Evolutionary conservation across 805 yeast species (phyloP).

Genomic region (Hanseniaspora vineae): DNA sequence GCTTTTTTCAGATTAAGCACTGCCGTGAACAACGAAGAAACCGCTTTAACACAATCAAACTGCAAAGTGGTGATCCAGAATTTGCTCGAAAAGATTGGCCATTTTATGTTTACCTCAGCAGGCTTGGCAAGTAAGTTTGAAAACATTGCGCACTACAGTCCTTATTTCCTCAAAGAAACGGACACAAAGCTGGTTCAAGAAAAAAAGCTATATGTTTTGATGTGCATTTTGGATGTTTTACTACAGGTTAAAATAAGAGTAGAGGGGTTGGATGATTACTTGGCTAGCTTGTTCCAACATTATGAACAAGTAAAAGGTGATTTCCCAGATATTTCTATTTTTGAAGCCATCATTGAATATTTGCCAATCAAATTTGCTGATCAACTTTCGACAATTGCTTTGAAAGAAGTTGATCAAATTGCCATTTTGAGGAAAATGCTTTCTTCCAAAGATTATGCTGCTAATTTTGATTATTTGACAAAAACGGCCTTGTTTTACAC

Average conservation of each 20-base stretch:
- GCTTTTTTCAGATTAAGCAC: constrained; percentile 28
- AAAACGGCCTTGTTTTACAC: not conserved
- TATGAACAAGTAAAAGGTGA: not conserved
- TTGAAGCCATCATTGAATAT: not conserved
- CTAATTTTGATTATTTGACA: not conserved
- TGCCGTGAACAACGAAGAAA: not conserved
- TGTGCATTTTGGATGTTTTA: not conserved
- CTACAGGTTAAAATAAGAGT: not conserved
- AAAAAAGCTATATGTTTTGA: not conserved
- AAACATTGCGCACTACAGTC: not conserved
- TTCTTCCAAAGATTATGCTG: not conserved
- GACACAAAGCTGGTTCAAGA: not conserved
- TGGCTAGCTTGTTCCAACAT: not conserved
- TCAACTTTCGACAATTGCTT: not conserved
- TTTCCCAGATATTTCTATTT: not conserved
- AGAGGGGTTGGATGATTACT: not conserved
- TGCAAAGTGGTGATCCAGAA: not conserved
- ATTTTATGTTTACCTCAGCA: not conserved
- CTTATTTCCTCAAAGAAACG: not conserved
- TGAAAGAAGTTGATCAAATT: not conserved
- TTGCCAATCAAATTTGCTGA: not conserved
- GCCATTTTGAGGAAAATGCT: not conserved
- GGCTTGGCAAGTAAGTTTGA: not conserved
- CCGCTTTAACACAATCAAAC: not conserved
- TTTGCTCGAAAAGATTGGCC: not conserved